Base-by-base conservation (phyloP, 2,329 filamentous ascomycete genomes). In the Penicillium digitatum region DNA sequence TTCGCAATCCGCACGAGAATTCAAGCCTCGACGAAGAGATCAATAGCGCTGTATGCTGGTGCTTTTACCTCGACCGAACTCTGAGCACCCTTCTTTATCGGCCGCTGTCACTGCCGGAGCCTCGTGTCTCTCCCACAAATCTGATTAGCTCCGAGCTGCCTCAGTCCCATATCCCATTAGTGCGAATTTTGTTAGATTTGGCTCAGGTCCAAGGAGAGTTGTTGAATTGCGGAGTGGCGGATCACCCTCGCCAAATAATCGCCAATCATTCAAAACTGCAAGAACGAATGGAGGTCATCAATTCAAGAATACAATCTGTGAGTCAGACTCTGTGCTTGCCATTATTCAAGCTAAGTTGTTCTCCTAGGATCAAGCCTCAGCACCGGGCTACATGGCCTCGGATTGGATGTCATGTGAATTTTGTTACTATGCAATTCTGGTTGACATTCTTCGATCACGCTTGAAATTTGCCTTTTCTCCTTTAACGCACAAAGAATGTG, bases 51-150 rank as follows among this genome's bases (percentile, higher is more conserved):
- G 46, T 70, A 20, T 64, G 55, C 16, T 69, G 65, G 63, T 69
- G 66, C 44, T 69, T 64, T 39, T 68, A 65, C 31, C 55, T 67
- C 5, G 67, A 70, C 48, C 42, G 61, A 26, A 66, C 62, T 1
- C 54, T 69, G 14, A 65, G 68, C 49, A 47, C 64, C 14, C 63
- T 69, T 31, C 55, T 69, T 12, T 32, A 47, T 31, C 63, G 62
- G 18, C 59, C 61, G 16, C 39, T 62, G 6, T 64, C 67, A 1
- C 44, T 69, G 18, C 65, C 52, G 20, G 59, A 55, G 37, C 54
- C 35, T 56, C 54, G 20, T 46, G 44, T 56, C 8, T 52, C 55
- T 9, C 52, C 54, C 3, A 22, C 35, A 3, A 35, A 57, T 11
- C 48, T 60, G 18, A 44, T 58, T 5, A 35, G 43, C 22, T 11